Conservation (phyloP, 2,329 filamentous ascomycete species). For the Trichoderma oligosporum region DNA sequence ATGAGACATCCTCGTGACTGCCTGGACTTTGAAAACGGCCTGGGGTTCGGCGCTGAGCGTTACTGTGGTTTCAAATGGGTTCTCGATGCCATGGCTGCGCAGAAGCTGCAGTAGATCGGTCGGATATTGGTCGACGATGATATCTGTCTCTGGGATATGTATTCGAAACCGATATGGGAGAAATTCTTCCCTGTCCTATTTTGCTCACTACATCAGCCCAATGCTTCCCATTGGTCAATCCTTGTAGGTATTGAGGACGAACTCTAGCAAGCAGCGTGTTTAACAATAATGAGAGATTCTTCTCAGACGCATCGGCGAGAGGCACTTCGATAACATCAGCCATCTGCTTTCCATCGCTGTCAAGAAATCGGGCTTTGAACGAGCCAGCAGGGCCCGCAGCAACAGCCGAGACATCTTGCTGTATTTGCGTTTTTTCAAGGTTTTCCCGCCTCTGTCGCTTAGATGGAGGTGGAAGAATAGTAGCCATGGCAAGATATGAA, state of each 20-base stretch:
- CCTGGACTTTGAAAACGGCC: constrained; percentile 88
- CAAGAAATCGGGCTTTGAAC: constrained; percentile 82
- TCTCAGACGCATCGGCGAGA: constrained; percentile 78
- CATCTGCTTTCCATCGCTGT: constrained; percentile 71
- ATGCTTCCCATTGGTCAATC: background rate
- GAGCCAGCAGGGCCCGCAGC: constrained; percentile 68
- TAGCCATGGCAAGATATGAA: constrained; percentile 61
- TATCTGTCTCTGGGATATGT: constrained; percentile 51
- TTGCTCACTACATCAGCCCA: background rate
- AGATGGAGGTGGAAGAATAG: constrained; percentile 74
- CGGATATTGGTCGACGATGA: constrained; percentile 54
- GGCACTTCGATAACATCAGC: constrained; percentile 69
- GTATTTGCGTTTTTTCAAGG: constrained; percentile 65
- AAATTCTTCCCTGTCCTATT: constrained; percentile 54
- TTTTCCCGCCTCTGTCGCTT: constrained; percentile 80
- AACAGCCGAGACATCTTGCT: constrained; percentile 69
- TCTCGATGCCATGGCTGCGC: constrained; percentile 53
- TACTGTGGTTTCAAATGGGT: constrained; percentile 54
- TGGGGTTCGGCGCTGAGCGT: constrained; percentile 69
- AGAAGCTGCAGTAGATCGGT: constrained; percentile 52
- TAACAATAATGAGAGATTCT: constrained; percentile 81
- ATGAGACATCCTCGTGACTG: constrained; percentile 84
- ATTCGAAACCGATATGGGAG: constrained; percentile 60
- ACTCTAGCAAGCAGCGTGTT: constrained; percentile 80
- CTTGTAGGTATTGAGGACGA: constrained; percentile 20